A percentile compares a stretch with the other conserved stretches of the same genome.
Evolutionary conservation across 108 stramenopile genomes (phyloP).

Genomic region (Parmales sp.): DNA sequence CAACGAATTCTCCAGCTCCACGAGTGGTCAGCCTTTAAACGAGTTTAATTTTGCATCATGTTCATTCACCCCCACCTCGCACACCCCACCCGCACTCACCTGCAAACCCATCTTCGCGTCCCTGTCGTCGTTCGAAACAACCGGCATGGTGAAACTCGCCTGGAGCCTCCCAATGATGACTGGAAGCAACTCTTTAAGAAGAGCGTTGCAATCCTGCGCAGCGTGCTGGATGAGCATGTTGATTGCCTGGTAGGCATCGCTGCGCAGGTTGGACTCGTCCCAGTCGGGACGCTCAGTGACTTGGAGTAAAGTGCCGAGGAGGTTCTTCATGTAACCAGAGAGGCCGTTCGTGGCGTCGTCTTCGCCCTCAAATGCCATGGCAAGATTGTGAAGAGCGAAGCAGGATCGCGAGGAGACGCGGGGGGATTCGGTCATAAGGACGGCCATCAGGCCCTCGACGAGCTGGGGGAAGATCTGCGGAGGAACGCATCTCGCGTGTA

Average conservation of each 20-base stretch:
- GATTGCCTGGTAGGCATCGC: slow-evolving; percentile 72
- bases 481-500: slow-evolving; percentile 69
- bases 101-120: slow-evolving; percentile 67
- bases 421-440: slow-evolving; percentile 58
- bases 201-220: slow-evolving; percentile 55
- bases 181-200: slow-evolving; percentile 60
- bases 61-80: too few relatives aligned
- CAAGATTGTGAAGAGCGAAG: slow-evolving; percentile 83
- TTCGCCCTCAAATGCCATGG: slow-evolving; percentile 57
- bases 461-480: slow-evolving; percentile 61
- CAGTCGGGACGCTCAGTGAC: slow-evolving; percentile 78
- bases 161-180: slow-evolving; percentile 65
- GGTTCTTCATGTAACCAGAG: slow-evolving; percentile 53
- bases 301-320: slow-evolving; percentile 66
- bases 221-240: slow-evolving; percentile 69
- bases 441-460: slow-evolving; percentile 54
- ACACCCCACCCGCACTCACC: too few relatives aligned
- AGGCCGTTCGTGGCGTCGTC: slow-evolving; percentile 52
- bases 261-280: slow-evolving; percentile 60
- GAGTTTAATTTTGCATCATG: too few relatives aligned
- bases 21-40: too few relatives aligned
- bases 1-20: too few relatives aligned
- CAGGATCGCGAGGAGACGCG: slow-evolving; percentile 75
- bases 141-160: slow-evolving; percentile 52
- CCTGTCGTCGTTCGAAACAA: slow-evolving; percentile 70